These are phyloP conservation scores for Phytophthora uliginosa DNA, from an alignment of 352 stramenopile species.

Conservation along the genomic window DNA sequence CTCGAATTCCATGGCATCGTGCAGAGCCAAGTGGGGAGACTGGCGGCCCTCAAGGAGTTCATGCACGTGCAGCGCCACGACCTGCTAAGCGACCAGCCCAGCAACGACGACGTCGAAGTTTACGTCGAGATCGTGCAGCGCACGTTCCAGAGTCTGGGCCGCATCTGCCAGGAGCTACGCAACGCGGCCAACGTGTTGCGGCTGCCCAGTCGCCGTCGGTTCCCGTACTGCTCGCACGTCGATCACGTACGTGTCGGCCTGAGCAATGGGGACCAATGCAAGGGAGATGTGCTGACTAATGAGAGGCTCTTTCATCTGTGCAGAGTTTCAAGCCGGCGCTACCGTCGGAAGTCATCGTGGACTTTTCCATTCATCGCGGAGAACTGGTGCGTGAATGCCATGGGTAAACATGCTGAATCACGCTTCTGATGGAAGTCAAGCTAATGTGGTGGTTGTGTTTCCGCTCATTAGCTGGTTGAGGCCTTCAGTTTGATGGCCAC, in stretches of 20 bases:
- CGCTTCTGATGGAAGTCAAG: neutral
- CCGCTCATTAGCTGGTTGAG: conserved; percentile 72
- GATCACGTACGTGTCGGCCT: conserved; percentile 68
- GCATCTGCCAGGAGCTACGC: conserved; percentile 74
- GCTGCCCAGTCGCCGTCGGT: conserved; percentile 77
- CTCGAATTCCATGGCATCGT: conserved; percentile 84
- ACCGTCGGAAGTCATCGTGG: conserved; percentile 78
- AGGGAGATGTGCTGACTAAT: conserved; percentile 1
- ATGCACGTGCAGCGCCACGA: conserved; percentile 53
- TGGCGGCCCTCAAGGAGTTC: conserved; percentile 65
- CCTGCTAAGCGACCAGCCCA: conserved; percentile 45
- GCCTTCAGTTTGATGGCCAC: conserved; percentile 69
- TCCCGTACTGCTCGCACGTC: conserved; percentile 84
- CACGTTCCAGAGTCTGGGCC: conserved; percentile 59
- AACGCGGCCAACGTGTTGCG: conserved; percentile 78
- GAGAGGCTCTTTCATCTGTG: conserved; percentile 5
- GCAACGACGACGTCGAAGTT: conserved; percentile 61
- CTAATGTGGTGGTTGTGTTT: neutral
- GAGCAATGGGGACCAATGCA: neutral
- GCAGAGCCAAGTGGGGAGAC: conserved; percentile 61
- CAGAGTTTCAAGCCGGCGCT: conserved; percentile 75
- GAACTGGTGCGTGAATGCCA: conserved; percentile 59
- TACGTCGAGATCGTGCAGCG: conserved; percentile 63
- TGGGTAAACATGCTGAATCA: neutral
- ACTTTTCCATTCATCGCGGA: conserved; percentile 87